Evolutionary conservation across 176 grass and related monocot species (phyloP).

Genomic region (Oryza longistaminata): DNA sequence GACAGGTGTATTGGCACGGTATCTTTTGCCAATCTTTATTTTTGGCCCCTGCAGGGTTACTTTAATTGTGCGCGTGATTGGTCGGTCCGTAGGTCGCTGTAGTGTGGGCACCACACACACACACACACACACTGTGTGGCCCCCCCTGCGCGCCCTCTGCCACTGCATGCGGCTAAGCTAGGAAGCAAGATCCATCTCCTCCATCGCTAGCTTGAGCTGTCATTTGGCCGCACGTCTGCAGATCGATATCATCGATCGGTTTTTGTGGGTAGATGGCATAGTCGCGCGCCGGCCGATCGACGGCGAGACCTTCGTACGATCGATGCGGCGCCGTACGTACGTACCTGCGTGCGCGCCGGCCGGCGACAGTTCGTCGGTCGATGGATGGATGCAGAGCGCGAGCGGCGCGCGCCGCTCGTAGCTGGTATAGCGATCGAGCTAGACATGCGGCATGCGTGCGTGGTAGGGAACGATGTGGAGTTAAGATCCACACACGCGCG

Average conservation of each 20-base stretch:
- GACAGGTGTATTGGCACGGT: background rate
- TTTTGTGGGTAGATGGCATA: no score
- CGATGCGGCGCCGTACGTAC: no score
- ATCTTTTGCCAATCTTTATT: background rate
- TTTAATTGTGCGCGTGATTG: conserved; percentile 20
- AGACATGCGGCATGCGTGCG: no score
- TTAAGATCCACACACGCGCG: no score
- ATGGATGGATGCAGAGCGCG: background rate
- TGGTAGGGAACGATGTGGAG: background rate
- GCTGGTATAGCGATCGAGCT: background rate
- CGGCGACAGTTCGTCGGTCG: background rate
- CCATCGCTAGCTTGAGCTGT: background rate
- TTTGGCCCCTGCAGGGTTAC: background rate
- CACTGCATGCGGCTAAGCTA: background rate
- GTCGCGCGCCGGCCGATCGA: background rate
- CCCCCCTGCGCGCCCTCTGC: no score
- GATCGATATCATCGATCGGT: background rate
- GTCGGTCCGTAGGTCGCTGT: background rate
- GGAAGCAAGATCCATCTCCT: background rate
- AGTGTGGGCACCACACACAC: background rate
- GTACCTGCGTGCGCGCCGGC: background rate
- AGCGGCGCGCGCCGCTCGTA: background rate
- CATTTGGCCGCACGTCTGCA: background rate
- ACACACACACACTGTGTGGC: no score
- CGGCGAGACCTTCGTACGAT: no score